Evolutionary conservation across 2,329 filamentous ascomycete genomes (phyloP), one percentile per base, ranked within the genome.

Genomic region (Kalmusia sp.): DNA sequence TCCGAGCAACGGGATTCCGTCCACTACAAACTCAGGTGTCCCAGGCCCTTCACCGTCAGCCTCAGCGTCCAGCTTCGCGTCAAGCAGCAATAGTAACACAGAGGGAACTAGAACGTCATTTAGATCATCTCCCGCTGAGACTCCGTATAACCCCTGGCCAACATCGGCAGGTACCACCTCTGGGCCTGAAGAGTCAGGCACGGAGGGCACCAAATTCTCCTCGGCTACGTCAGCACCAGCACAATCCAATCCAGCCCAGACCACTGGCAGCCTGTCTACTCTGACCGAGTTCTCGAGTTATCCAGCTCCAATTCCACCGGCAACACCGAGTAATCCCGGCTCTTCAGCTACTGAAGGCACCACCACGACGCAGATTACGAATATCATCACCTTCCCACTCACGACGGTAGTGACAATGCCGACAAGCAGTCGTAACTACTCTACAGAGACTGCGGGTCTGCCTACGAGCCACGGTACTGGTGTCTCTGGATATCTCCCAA

Each of bases 291-390:
- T 15, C 19, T 30, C 33, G 3, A 9, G 9, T 25, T 30, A 21
- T 22, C 17, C 24, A 14, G n/a, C 21, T 15, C 34, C 45, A 27
- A 22, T 7, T n/a, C 14, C 14, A 7, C 31, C 21, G 31, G 21
- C 6, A 8, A 38, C 45, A 5, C 30, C 25, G 12, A 3, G 5
- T 45, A 6, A 11, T 33, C 56, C 63, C 11, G 50, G 41, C 19
- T 57, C 45, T 14, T 25, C 44, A 6, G 52, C 62, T 39, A 43
- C 47, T 22, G 56, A 47, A 27, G 40, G 37, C 25, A 58, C 49
- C 49, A 62, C 59, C 47, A 68, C 64, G 49, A 63, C 57, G 57
- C 56, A 54, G 22, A 56, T 69, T 46, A 69, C 64, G 45, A 69
- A 62, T 58, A 57, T 61, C 52, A 37, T 65, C 51, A 68, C 61